These are phyloP conservation scores for Gracilaria domingensis DNA, from an alignment of 23 red algal species.

Conservation along the genomic window DNA sequence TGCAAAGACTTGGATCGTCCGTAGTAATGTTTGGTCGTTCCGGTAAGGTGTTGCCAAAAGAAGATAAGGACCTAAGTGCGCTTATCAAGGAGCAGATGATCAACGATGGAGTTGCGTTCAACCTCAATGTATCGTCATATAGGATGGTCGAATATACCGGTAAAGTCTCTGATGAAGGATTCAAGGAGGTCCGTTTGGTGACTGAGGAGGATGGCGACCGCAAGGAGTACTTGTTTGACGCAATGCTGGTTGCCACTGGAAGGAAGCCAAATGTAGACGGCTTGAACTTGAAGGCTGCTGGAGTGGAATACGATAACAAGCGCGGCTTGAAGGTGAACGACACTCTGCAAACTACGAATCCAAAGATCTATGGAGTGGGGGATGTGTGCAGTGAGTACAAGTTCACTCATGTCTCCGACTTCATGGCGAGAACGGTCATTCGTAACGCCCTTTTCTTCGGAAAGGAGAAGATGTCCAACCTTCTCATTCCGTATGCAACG, in stretches of 20 bases:
- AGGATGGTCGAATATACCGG: constrained; percentile 55
- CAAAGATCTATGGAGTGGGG: constrained; percentile 60
- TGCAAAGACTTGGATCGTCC: constrained; percentile 66
- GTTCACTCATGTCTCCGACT: constrained; percentile 85
- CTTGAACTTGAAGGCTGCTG: constrained; percentile 65
- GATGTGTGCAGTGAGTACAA: constrained; percentile 71
- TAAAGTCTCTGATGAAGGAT: constrained; percentile 34
- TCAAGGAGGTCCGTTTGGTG: constrained; percentile 45
- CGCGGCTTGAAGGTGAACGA: constrained; percentile 68
- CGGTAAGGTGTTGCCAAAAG: constrained; percentile 74
- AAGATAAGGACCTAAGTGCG: constrained; percentile 68
- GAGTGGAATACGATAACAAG: constrained; percentile 70
- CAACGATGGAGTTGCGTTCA: constrained; percentile 63
- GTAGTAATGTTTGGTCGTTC: constrained; percentile 79
- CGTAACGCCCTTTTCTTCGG: constrained; percentile 86
- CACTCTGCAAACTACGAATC: constrained; percentile 70
- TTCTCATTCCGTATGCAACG: constrained; percentile 78
- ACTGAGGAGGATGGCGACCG: constrained; percentile 49
- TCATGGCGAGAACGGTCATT: constrained; percentile 82
- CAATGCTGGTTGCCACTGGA: constrained; percentile 69
- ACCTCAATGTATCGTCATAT: constrained; percentile 64
- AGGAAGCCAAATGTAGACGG: constrained; percentile 73
- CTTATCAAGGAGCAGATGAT: constrained; percentile 71
- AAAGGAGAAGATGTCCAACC: constrained; percentile 70
- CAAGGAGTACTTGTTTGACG: constrained; percentile 76